Evolutionary conservation across 805 yeast species (phyloP), one percentile per base, ranked within the genome.

Genomic region (Starmera caribaea): DNA sequence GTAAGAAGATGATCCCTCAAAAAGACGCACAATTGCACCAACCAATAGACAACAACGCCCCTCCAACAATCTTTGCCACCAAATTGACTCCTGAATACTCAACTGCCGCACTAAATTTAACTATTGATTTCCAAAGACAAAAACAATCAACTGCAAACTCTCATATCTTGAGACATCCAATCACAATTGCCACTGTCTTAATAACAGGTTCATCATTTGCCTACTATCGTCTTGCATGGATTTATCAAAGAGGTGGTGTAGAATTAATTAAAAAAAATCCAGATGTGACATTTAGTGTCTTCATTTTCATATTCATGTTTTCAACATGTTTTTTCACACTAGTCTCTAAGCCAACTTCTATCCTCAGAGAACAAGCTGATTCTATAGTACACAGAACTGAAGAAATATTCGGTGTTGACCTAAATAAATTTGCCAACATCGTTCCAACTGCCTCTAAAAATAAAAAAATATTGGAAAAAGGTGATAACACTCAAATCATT

Each of bases 81-180:
- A 55, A 59, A 2, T 62, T 84, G 38, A 64, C 62, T 7, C 89
- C 89, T 1, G 74, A 71, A 27, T 65, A 68, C 32, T 66, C 81
- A 1, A 72, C 74, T 34, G 83, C 83, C 10, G 74, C 80, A 1
- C 52, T 79, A 40, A 77, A 74, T 41, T 58, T 82, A 43, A 75
- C 80, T 27, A 76, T 83, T 41, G 92, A 83, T 54, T 75, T 53
- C 47, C 50, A 45, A 28, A 51, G 58, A 39, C 57, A 53, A 38
- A 48, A 48, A 29, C 55, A 53, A 35, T 43, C 51, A 1, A 21
- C 31, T 30, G 52, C 47, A 4, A 53, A 66, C 53, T 42, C 50
- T 51, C 35, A 50, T 75, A 32, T 65, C 75, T 36, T 68, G 68
- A 64, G 71, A 70, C 52, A 53, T 37, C 74, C 71, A 3, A 41